Evolutionary conservation across 2,329 filamentous ascomycete genomes (phyloP), one percentile per base, ranked within the genome.

Genomic region (Periconia macrospinosa): DNA sequence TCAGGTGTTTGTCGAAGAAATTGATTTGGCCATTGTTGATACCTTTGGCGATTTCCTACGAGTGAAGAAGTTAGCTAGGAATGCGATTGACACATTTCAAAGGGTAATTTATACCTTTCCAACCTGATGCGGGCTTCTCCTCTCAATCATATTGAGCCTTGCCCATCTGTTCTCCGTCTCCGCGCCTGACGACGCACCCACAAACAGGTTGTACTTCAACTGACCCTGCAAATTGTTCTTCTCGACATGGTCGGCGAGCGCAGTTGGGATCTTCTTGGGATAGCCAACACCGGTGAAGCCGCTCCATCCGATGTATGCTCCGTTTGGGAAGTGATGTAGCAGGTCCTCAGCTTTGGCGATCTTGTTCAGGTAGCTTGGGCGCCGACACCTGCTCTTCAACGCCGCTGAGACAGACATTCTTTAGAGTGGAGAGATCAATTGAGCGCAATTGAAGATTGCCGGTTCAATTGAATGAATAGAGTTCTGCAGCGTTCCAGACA

Each of bases 101-200:
- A 13, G 3, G 15, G 11, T 14, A 6, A 37, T n/a, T 33, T 10
- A 37, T 37, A n/a, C 33, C 79, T 95, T 96, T 70, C 91, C 91
- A 56, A 96, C 91, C 72, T 96, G 91, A 77, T 96, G 91, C 52
- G 91, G 91, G 63, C 85, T 84, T 52, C 91, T 84, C 53, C 91
- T 83, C 78, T 93, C 88, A 66, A 96, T 96, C 91, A 96, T 96
- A 76, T 96, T 88, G 59, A 93, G 79, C 5, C 79, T 76, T n/a
- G 92, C 91, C 92, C 92, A 96, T 74, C 91, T 83, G 75, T 94
- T 94, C 79, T 96, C 91, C 0, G 91, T 96, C 78, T 94, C 91
- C 17, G 91, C 89, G 37, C 91, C 91, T 15, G 90, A 92, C 6
- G 89, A 93, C n/a, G 91, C 91, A 49, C 91, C 92, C 10, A 95